phyloP scores from a whole-genome alignment of 1,284 basidiomycete genomes.

The Cryptococcus sp. region DNA sequence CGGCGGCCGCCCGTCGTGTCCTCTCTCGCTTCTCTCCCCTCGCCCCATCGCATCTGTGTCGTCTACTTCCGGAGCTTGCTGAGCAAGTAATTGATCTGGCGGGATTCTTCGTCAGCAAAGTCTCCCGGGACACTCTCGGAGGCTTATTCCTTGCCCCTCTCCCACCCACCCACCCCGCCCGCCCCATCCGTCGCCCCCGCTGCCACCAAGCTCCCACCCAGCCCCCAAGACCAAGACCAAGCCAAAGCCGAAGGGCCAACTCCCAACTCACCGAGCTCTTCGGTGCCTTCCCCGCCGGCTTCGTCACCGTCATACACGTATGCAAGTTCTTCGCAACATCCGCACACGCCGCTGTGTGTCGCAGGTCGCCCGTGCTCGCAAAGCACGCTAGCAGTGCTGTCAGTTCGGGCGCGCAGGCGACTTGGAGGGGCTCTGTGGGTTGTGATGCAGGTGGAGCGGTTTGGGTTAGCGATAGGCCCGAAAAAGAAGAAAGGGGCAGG shows the following conservation, averaged over 20 bases:
- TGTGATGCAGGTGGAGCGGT: neutral
- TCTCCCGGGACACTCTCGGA: neutral
- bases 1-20: neutral
- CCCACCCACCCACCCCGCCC: neutral
- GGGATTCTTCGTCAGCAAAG: neutral
- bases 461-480: neutral
- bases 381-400: conserved; percentile 84
- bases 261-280: conserved; percentile 18
- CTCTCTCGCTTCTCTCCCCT: neutral
- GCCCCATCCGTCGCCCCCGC: neutral
- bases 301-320: conserved; percentile 65
- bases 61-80: conserved; percentile 18
- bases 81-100: conserved; percentile 18
- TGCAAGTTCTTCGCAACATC: conserved; percentile 66
- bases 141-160: neutral
- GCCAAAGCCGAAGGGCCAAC: too few species aligned
- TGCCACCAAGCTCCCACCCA: neutral
- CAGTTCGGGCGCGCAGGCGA: conserved; percentile 71
- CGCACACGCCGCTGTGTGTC: conserved; percentile 62
- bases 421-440: conserved; percentile 55
- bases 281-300: conserved; percentile 6
- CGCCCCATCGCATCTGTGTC: neutral
- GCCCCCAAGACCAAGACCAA: too few species aligned
- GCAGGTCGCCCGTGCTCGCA: conserved; percentile 74
- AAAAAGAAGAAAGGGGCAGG: neutral